Base-by-base conservation (phyloP, 1,284 basidiomycete genomes). In the Naganishia sp. region DNA sequence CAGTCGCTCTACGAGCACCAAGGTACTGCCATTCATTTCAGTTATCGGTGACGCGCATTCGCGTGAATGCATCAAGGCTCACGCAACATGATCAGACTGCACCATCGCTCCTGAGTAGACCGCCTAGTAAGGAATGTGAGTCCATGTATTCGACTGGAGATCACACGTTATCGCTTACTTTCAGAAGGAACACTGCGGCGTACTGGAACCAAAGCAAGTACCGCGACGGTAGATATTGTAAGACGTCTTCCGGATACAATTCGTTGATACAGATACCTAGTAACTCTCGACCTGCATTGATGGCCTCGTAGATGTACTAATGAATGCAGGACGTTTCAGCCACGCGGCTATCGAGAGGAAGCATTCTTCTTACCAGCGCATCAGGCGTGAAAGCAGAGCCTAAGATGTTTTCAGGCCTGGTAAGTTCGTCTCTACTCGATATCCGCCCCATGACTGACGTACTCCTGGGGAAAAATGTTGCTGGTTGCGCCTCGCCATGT, bases 61-160 rank as follows among this genome's bases (percentile, higher is more conserved):
- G 11, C n/a, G 45, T 9, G 17, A n/a, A 2, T 15, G 18, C 45
- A 46, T 46, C 45, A n/a, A 43, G 31, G 21, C 73, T 68, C 53
- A 76, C 72, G 66, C 68, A 0, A 74, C 69, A 55, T 76, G 76
- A 63, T 79, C 78, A 4, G 72, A 75, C 13, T 76, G 71, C 6
- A 77, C 65, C 75, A 80, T 78, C 0, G 79, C 79, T n/a, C 78
- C 78, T n/a, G 77, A 79, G 62, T 80, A 80, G 15, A 79, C 66
- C 3, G 75, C 75, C 70, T 75, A 47, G 17, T 7, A 41, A 7
- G 17, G 2, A 43, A 17, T 17, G 5, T 45, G 25, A 45, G 21
- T 11, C 31, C 10, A 42, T 23, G 17, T 7, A 18, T 46, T 9
- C 45, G 11, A n/a, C 45, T 7, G 45, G 5, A 23, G 45, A 46